phyloP scores from a whole-genome alignment of 2,329 filamentous ascomycete species.

The Penicillium sp. region DNA sequence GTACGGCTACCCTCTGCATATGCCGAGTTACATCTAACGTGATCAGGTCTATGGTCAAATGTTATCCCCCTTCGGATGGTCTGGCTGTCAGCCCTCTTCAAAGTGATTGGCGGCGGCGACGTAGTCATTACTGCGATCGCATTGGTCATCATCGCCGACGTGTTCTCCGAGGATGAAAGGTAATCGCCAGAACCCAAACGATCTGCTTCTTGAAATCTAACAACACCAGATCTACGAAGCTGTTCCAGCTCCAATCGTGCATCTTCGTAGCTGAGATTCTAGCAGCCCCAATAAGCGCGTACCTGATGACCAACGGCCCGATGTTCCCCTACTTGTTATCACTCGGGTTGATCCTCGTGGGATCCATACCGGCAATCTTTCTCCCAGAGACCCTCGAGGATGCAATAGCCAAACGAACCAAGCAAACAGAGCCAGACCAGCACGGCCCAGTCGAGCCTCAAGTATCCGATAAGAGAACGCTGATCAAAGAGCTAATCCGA shows the following conservation, averaged over 20 bases:
- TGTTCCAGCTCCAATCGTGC: constrained; percentile 26
- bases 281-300: constrained; percentile 30
- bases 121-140: constrained; percentile 20
- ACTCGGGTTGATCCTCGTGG: constrained; percentile 10
- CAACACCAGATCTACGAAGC: constrained; percentile 20
- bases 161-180: constrained; percentile 32
- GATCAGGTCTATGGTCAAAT: constrained; percentile 18
- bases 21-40: neutral
- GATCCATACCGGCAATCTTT: constrained; percentile 12
- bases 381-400: constrained; percentile 26
- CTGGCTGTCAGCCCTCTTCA: constrained; percentile 27
- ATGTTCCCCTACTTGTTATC: constrained; percentile 27
- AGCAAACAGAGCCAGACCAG: neutral
- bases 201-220: constrained; percentile 2
- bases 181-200: constrained; percentile 2
- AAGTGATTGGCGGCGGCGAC: constrained; percentile 30
- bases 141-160: constrained; percentile 29
- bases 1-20: constrained; percentile 16
- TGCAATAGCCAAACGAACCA: constrained; percentile 11
- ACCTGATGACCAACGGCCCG: constrained; percentile 25
- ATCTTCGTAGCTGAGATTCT: constrained; percentile 26
- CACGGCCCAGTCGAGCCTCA: neutral
- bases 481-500: constrained; percentile 10
- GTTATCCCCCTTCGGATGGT: constrained; percentile 29
- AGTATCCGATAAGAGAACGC: constrained; percentile 5